phyloP scores from a whole-genome alignment of 768 basidiomycete species.

The Clathrus columnatus region DNA sequence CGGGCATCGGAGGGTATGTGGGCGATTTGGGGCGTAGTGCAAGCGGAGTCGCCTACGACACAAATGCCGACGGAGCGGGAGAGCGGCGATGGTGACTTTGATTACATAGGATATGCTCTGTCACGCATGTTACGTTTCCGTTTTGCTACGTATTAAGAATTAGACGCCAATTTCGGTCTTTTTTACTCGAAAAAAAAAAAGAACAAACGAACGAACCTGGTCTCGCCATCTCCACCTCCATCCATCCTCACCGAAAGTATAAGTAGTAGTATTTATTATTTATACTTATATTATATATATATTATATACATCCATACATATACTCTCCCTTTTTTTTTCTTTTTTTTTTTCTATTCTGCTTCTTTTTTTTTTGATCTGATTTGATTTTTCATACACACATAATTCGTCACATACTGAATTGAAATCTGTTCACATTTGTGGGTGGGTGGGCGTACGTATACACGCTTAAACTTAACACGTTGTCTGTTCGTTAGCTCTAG shows the following conservation, averaged over 20 bases:
- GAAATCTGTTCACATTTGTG: background rate
- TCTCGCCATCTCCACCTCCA: too few relatives aligned
- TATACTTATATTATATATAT: too few relatives aligned
- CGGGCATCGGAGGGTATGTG: conserved; percentile 88
- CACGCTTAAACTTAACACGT: background rate
- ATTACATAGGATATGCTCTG: conserved; percentile 78
- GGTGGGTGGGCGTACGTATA: background rate
- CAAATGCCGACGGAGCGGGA: conserved; percentile 20
- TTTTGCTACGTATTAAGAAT: background rate
- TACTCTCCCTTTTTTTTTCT: too few relatives aligned
- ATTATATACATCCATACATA: too few relatives aligned
- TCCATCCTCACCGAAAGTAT: too few relatives aligned
- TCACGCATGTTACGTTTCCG: conserved; percentile 57
- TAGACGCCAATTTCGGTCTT: background rate
- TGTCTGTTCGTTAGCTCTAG: background rate
- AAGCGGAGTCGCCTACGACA: conserved; percentile 57
- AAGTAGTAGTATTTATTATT: too few relatives aligned
- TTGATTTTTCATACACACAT: too few relatives aligned
- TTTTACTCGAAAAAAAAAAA: too few relatives aligned
- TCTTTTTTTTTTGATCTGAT: background rate
- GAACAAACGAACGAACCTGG: too few relatives aligned
- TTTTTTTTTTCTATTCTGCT: background rate
- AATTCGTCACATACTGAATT: background rate
- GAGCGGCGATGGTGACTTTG: conserved; percentile 59
- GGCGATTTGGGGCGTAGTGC: conserved; percentile 92